Base-by-base conservation (phyloP, 495 filamentous ascomycete genomes). In the Bombardia bombarda region DNA sequence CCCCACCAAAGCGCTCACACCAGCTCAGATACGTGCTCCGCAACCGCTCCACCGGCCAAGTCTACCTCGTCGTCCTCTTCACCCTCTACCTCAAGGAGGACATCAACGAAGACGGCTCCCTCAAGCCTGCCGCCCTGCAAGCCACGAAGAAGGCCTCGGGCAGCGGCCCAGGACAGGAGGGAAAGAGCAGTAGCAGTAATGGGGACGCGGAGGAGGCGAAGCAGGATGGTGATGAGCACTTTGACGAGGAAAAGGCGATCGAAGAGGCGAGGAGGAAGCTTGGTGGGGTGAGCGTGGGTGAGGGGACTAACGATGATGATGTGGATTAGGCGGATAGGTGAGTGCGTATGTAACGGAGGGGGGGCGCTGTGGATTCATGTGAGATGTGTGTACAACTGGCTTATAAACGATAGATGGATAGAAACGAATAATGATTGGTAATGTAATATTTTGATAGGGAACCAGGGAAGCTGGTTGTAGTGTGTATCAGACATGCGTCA, bases 1-100 rank as follows among this genome's bases (percentile, higher is more conserved):
- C 21, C 20, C 20, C 5, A 8, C 61, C 46, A 43, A 72, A 63
- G 60, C 79, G 70, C 66, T 71, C 73, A 63, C 82, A 88, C 62
- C 70, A 74, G 41, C 70, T 87, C 62, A 87, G 89, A 68, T 97
- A 95, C 69, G 82, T 88, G 26, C 73, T 97, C 47, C 90, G 84
- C 53, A 83, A 95, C 57, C 72, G 73, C 25, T 63, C 64, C 4
- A 88, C 83, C 5, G 74, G 73, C 18, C 73, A 81, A 17, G 72
- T 83, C 17, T 86, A 92, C 52, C 72, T 94, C 18, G 86, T 90
- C 19, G 70, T 98, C 13, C 55, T 84, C 14, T 89, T 96, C 59
- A 81, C 79, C 21, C 69, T 94, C 1, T 69, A 90, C 43, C 67
- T 75, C 4, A 76, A 71, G 33, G 79, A 84, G 42, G 66, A 79